These are phyloP conservation scores for Gamarada debralockiae DNA, from an alignment of 495 filamentous ascomycete genomes.

Conservation along the genomic window DNA sequence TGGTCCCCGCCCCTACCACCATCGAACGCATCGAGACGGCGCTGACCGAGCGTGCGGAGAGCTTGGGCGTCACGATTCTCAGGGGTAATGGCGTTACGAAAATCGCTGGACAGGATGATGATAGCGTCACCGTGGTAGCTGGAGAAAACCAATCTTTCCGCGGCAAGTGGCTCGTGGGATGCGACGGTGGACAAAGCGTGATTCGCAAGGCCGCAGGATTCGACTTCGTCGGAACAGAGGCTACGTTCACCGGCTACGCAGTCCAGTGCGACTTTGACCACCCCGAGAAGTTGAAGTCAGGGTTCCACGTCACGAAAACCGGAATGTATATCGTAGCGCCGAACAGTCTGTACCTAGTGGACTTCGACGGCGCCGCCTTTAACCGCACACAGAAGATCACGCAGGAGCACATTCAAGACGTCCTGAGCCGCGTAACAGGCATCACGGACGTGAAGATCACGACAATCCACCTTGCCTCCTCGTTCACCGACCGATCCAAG, in stretches of 20 bases:
- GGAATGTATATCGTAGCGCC: neutral
- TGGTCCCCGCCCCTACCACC: neutral
- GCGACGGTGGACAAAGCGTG: conserved; percentile 37
- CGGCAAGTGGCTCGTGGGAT: conserved; percentile 36
- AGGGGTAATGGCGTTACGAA: neutral
- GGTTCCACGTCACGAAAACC: neutral
- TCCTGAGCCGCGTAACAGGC: neutral
- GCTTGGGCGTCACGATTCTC: neutral
- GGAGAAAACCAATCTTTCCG: conserved; percentile 5
- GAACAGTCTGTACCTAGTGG: neutral
- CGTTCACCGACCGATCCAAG: neutral
- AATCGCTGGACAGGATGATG: neutral
- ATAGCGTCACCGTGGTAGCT: neutral
- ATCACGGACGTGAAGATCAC: conserved; percentile 1
- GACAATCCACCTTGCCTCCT: neutral
- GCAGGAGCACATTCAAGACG: conserved; percentile 1
- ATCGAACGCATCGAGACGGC: neutral
- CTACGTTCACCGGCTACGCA: conserved; percentile 19
- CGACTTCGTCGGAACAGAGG: conserved; percentile 27
- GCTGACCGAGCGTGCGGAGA: neutral
- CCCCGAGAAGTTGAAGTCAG: neutral
- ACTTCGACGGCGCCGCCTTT: neutral
- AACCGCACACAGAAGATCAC: neutral
- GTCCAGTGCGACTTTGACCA: neutral
- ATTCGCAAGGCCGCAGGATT: conserved; percentile 34